Base-by-base conservation (phyloP, 805 yeast genomes). In the Candida incommunis region DNA sequence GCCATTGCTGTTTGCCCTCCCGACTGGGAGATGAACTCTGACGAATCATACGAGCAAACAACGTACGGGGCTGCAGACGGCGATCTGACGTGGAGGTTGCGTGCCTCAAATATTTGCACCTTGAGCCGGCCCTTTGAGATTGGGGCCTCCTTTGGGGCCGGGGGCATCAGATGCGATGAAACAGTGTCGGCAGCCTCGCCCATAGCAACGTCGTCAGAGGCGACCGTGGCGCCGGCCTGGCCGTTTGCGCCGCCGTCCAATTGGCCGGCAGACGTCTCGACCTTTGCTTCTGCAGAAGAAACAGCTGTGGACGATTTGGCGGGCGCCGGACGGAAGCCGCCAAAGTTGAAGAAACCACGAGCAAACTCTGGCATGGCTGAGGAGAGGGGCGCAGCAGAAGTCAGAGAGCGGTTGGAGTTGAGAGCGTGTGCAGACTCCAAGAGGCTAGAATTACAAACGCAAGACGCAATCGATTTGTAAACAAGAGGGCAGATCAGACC, bases 21-120 rank as follows among this genome's bases (percentile, higher is more conserved):
- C 44, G 56, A 48, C 35, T 49, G 78, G 22, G 95, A 79, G 48
- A 90, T 87, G 51, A 80, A 83, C 65, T 92, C 97, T 1, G 94
- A 80, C 49, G 90, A 80, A 60, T 86, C 95, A 67, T 83, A 87
- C 9, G 94, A 82, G 62, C 94, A 84, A 29, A 87, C 95, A 18
- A 84, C 95, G 61, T 87, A 63, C 15, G 70, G 60, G 42, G 55
- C 51, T 37, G 59, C 61, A 35, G 49, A 55, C 3, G 60, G 55
- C 43, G 61, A 57, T 15, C 57, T 54, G 26, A 57, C 60, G 41
- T 51, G 82, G 26, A 90, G 70, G 53, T 78, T 80, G 47, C 70
- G 73, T 1, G 95, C 96, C 62, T 85, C 90, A 23, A 82, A 67
- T 49, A 90, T 85, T 26, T 76, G 77, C 42, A 92, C 87, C 55